Conservation (phyloP, 768 basidiomycete species). For the Boletus bicolor region DNA sequence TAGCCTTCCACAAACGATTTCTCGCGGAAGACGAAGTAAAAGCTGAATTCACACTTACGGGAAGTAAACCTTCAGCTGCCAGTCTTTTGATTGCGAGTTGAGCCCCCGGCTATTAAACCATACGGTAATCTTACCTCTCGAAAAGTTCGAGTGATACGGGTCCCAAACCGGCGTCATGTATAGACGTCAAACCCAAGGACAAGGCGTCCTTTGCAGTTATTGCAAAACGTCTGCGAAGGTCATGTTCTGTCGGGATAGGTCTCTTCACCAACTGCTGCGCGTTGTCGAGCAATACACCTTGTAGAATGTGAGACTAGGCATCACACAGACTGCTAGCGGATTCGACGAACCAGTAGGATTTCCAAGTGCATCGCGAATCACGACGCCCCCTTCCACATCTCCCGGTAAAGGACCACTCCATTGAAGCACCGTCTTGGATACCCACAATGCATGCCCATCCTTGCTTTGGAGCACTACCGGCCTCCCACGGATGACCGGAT, state of each 20-base stretch:
- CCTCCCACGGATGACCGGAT: slow-evolving; percentile 63
- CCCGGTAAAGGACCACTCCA: slow-evolving; percentile 61
- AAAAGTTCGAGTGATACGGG: slow-evolving; percentile 74
- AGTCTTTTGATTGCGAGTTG: slow-evolving; percentile 43
- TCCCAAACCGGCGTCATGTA: slow-evolving; percentile 82
- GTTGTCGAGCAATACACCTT: slow-evolving; percentile 81
- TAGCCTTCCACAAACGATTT: no score
- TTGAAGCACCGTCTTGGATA: slow-evolving; percentile 60
- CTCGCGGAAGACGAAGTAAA: background rate
- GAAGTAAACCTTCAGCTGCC: slow-evolving; percentile 56
- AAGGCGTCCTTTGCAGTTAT: slow-evolving; percentile 66
- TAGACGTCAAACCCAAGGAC: slow-evolving; percentile 68
- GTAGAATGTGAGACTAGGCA: slow-evolving; percentile 1
- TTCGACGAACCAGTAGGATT: slow-evolving; percentile 60
- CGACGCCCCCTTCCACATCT: slow-evolving; percentile 74
- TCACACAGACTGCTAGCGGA: background rate
- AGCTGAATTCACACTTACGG: slow-evolving; percentile 40
- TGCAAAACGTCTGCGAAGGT: slow-evolving; percentile 59
- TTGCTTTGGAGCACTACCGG: slow-evolving; percentile 79
- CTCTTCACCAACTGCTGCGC: slow-evolving; percentile 72
- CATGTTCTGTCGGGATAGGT: slow-evolving; percentile 60
- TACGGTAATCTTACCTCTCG: slow-evolving; percentile 45
- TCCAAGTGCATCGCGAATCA: slow-evolving; percentile 64
- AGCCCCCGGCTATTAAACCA: background rate
- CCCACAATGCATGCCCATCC: slow-evolving; percentile 89